Evolutionary conservation across 148 eudicot species (phyloP), one percentile per base, ranked within the genome.

Genomic region (Chenopodium formosanum): DNA sequence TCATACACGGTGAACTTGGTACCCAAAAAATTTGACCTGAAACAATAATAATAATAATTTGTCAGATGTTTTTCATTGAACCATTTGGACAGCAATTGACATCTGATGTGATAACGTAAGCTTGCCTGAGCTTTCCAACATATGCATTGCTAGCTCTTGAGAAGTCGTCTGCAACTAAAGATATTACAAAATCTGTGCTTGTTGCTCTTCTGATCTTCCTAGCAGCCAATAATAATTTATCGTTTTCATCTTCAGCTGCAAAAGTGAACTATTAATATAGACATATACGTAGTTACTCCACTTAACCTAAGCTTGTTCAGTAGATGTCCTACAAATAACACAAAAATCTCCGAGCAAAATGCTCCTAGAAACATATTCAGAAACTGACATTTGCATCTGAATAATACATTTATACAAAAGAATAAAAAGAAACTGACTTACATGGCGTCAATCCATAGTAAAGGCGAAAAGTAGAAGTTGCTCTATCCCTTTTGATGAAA

Each of bases 21-120:
- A 27, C 98, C 98, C 13, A 95, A 88, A 81, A 95, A 95, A 82
- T 95, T 95, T 47, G 98, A 95, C 89, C 98, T 95, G 90, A 56
- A 85, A 79, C 14, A 53, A 34, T 34, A 48, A 50, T 11, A 29
- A 37, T 8, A 20, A 67, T 31, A 76, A 37, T 32, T 22, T 65
- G 68, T 77, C 48, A 81, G 72, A 63, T 46, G 50, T 9, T 53
- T 63, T n/a, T 66, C 7, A 11, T 13, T 3, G 12, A 80, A 76
- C 56, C 9, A 40, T 52, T 11, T 12, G 9, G 29, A 65, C 27
- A 25, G n/a, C 37, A 62, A 22, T 40, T 37, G 53, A 58, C 56
- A 73, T n/a, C 27, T 27, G 31, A 1, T 73, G 48, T n/a, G 81
- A 74, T 46, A 16, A 27, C 0, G 69, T 22, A 73, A 80, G 86